Evolutionary conservation across 2,329 filamentous ascomycete genomes (phyloP), one percentile per base, ranked within the genome.

Genomic region (Calonectria henricotiae): DNA sequence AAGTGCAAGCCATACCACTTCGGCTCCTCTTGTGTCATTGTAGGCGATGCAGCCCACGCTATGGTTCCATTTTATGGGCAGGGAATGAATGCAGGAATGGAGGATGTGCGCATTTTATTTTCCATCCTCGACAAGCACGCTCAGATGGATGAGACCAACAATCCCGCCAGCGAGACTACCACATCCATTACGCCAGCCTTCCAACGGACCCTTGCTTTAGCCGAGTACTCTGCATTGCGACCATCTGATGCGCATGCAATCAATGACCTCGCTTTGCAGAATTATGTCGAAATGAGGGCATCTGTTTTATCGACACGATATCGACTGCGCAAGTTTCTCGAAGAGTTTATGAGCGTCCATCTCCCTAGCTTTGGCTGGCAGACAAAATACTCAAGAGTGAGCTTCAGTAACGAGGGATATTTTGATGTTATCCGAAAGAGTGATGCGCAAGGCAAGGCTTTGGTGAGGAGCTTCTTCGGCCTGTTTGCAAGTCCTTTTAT

Each of bases 41-140:
- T 99, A 41, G 96, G 96, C 69, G 96, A 99, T 80, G 95, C 96
- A 8, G 95, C 96, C 0, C 96, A 99, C 81, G 96, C 97, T 68
- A 98, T 99, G 92, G 95, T 99, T 0, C 96, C 96, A 0, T 99
- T 99, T 83, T 99, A 98, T 81, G 96, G 96, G 0, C 96, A 99
- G 82, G 96, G 96, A 43, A 97, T 99, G 91, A 99, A 99, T 79
- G 93, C 96, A 0, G 96, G 96, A 0, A 89, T 99, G 47, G 96
- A 99, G 84, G 96, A 98, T 77, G 95, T 99, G 13, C 91, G 93
- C 8, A 91, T 97, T 5, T 89, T 99, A 1, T 99, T 98, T 82
- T 90, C 91, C 0, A 87, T 93, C 49, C 86, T 98, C 1, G 95
- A 98, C 82, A 89, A 89, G 74, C 86, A 95, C 74, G 84, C 86